Conservation (phyloP, 805 yeast species). For the Wickerhamomyces rabaulensis region DNA sequence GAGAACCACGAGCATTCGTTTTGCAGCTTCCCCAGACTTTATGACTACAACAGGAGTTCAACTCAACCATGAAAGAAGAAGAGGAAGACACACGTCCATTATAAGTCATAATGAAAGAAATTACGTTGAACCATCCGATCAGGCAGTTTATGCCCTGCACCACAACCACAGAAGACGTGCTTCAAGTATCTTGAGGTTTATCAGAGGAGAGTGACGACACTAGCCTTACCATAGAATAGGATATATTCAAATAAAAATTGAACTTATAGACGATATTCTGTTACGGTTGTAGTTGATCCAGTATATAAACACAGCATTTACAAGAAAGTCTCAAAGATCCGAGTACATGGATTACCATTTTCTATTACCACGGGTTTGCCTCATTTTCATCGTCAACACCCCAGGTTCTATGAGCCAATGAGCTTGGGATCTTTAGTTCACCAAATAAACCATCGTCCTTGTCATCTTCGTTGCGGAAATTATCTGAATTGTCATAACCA, state of each 20-base stretch:
- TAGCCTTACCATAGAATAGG: too few species aligned
- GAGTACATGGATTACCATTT: too few species aligned
- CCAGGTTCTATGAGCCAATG: conserved; percentile 48
- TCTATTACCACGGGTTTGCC: conserved; percentile 56
- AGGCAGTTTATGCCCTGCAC: too few species aligned
- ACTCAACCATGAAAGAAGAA: neutral
- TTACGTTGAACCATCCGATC: too few species aligned
- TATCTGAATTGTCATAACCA: conserved; percentile 1
- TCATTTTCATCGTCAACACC: conserved; percentile 41
- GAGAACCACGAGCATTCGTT: neutral
- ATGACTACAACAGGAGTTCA: neutral
- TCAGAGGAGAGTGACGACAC: neutral
- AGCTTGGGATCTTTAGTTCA: conserved; percentile 42
- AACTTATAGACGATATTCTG: too few species aligned
- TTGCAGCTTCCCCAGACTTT: neutral
- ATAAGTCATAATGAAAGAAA: neutral
- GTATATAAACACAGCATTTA: too few species aligned
- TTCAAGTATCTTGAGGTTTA: neutral
- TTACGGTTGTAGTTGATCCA: too few species aligned
- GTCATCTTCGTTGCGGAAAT: conserved; percentile 7
- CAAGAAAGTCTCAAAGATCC: too few species aligned
- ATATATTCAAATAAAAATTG: too few species aligned
- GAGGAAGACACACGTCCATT: neutral
- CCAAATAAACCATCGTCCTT: conserved; percentile 46
- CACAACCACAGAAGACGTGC: neutral